Percentiles rank a stretch among this genome's conserved stretches.
Evolutionary conservation across 192 early-diverging fungal genomes (phyloP).

Genomic region (Dissophora globulifera): DNA sequence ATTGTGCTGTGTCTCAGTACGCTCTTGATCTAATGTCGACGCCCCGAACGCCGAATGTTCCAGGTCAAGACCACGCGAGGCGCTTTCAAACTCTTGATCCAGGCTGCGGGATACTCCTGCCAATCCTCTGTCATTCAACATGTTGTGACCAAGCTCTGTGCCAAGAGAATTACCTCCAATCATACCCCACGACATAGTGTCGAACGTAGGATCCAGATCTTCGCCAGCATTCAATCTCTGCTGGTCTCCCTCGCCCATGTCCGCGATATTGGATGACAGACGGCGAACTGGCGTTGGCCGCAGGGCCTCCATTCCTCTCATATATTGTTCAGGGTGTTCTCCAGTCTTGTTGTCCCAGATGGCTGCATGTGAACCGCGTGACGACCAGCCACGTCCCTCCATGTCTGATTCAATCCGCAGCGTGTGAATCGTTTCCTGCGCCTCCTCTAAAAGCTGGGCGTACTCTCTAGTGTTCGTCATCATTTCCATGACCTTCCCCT

Average conservation of each 20-base stretch:
- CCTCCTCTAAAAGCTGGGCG: slow-evolving; percentile 65
- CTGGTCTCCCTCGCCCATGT: neutral
- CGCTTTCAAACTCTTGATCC: slow-evolving; percentile 17
- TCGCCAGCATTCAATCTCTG: neutral
- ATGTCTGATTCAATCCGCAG: slow-evolving; percentile 59
- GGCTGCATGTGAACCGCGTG: slow-evolving; percentile 24
- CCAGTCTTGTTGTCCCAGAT: slow-evolving; percentile 52
- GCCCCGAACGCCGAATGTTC: neutral
- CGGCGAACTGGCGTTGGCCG: slow-evolving; percentile 3
- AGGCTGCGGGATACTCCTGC: neutral
- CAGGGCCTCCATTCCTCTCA: neutral
- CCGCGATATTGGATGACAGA: neutral
- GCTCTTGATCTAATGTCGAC: slow-evolving; percentile 16
- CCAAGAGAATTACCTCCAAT: slow-evolving; percentile 8
- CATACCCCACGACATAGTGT: neutral
- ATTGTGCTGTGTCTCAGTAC: neutral
- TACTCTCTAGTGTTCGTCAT: slow-evolving; percentile 68
- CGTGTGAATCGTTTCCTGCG: slow-evolving; percentile 68
- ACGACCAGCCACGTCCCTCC: slow-evolving; percentile 50
- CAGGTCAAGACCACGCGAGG: slow-evolving; percentile 16
- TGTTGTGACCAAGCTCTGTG: slow-evolving; percentile 14
- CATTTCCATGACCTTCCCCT: slow-evolving; percentile 63
- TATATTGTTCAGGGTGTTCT: slow-evolving; percentile 9
- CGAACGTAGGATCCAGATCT: slow-evolving; percentile 35
- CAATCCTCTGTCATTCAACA: slow-evolving; percentile 6